Evolutionary conservation across 768 basidiomycete species (phyloP).

Genomic region (Auriscalpium vulgare): DNA sequence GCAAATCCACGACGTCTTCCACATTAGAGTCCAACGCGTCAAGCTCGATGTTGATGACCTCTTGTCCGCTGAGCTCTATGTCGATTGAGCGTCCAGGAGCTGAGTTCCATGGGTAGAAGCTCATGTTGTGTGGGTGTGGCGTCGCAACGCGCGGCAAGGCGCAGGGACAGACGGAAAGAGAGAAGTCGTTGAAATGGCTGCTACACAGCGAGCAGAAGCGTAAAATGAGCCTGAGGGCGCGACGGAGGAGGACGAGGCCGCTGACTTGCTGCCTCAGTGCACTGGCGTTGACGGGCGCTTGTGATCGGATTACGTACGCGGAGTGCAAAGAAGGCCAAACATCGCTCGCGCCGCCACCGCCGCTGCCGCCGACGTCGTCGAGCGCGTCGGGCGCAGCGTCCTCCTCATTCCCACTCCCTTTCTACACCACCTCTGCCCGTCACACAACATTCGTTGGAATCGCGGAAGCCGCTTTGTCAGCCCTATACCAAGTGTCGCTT

Average conservation of each 20-base stretch:
- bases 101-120: conserved; percentile 13
- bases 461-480: too few relatives aligned
- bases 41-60: conserved; percentile 85
- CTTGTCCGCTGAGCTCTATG: conserved; percentile 75
- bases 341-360: conserved; percentile 6
- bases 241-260: not conserved
- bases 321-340: conserved; percentile 12
- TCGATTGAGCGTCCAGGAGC: conserved; percentile 38
- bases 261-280: too few relatives aligned
- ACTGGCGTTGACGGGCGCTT: conserved; percentile 5
- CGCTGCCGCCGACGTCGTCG: conserved; percentile 15
- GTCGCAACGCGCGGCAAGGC: not conserved
- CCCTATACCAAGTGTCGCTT: too few relatives aligned
- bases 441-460: not conserved
- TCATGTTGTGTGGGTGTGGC: not conserved
- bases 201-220: too few relatives aligned
- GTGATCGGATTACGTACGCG: not conserved
- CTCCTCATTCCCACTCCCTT: not conserved
- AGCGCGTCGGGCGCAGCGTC: conserved; percentile 15
- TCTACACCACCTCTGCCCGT: not conserved
- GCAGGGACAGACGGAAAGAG: not conserved
- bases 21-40: conserved; percentile 77
- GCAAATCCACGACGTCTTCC: conserved; percentile 64
- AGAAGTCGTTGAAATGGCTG: too few relatives aligned
- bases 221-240: not conserved